Conservation (phyloP, 75 land plant genomes). For the Cunninghamia lanceolata region DNA sequence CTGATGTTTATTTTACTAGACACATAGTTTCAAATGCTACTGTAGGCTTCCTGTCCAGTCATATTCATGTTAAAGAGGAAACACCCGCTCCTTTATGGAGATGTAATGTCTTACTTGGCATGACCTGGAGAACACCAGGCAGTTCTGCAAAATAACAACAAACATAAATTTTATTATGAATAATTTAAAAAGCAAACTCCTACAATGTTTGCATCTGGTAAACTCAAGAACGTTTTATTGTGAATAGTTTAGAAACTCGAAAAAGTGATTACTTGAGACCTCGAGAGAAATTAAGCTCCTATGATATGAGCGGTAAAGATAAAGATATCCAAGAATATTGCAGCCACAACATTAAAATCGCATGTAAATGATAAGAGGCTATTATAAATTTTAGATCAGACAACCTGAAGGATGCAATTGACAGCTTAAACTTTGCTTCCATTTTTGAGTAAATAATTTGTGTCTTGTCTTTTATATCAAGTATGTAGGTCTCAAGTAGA, state of each 20-base stretch:
- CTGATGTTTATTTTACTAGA: not conserved
- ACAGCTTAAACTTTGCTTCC: not conserved
- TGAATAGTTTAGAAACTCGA: no score
- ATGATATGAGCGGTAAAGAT: not conserved
- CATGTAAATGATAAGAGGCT: not conserved
- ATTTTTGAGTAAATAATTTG: not conserved
- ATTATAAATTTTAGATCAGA: not conserved
- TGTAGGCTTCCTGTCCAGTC: not conserved
- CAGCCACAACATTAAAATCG: not conserved
- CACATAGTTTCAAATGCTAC: not conserved
- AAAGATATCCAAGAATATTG: not conserved
- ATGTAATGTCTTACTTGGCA: constrained; percentile 13
- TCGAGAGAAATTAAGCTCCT: not conserved
- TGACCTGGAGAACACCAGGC: constrained; percentile 29
- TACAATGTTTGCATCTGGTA: not conserved
- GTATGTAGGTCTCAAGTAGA: not conserved
- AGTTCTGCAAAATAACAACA: constrained; percentile 18
- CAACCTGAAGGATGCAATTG: not conserved
- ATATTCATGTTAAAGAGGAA: not conserved
- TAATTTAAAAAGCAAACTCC: not conserved
- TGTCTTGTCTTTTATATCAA: not conserved
- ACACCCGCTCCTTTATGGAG: constrained; percentile 3
- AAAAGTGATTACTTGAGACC: not conserved
- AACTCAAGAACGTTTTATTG: not conserved
- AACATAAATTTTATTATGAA: not conserved